Conservation (phyloP, 495 filamentous ascomycete species). For the Saxophila tyrrhenica region DNA sequence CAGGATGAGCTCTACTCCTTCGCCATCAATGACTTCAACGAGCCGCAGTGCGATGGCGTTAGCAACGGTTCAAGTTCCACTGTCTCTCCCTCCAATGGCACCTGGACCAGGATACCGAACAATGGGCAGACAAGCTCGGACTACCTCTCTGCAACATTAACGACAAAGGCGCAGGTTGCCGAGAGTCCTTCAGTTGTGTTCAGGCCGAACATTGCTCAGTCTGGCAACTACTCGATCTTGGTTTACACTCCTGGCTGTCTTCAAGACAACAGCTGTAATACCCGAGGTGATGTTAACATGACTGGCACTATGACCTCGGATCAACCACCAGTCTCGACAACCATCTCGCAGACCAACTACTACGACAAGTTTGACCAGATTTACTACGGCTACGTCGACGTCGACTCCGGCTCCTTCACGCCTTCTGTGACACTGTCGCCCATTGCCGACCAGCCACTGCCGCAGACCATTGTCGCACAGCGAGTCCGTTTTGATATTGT, state of each 20-base stretch:
- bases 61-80: constrained; percentile 53
- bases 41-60: constrained; percentile 65
- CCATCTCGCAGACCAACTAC: constrained; percentile 77
- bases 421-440: constrained; percentile 73
- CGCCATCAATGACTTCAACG: constrained; percentile 78
- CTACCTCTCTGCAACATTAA: constrained; percentile 61
- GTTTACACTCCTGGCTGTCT: constrained; percentile 85
- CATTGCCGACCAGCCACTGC: constrained; percentile 47
- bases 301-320: constrained; percentile 51
- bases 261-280: constrained; percentile 63
- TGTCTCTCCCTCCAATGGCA: constrained; percentile 41
- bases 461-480: constrained; percentile 71
- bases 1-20: constrained; percentile 54
- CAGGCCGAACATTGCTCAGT: constrained; percentile 72
- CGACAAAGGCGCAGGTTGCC: constrained; percentile 29
- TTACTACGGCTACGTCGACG: constrained; percentile 74
- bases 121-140: constrained; percentile 48
- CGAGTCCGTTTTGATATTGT: constrained; percentile 66
- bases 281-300: constrained; percentile 67
- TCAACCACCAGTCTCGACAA: constrained; percentile 32
- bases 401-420: constrained; percentile 58
- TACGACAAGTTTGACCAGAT: constrained; percentile 91
- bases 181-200: constrained; percentile 54
- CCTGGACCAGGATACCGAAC: constrained; percentile 58
- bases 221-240: constrained; percentile 78